Base-by-base conservation (phyloP, 768 basidiomycete species). In the Termitomyces sp. region DNA sequence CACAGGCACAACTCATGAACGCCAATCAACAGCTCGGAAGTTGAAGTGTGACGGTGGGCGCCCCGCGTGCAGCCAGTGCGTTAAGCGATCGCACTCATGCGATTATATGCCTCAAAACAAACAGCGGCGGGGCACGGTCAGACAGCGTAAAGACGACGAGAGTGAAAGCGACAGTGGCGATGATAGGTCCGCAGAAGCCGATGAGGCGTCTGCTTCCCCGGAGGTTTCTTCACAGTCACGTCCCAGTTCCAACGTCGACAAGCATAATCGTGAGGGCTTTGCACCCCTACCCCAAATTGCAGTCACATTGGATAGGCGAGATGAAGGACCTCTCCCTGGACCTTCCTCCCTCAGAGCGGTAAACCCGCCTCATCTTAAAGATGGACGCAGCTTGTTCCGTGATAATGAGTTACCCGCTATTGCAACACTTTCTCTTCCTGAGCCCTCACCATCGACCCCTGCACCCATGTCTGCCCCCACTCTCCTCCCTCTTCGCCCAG, bases 11-110 rank as follows among this genome's bases (percentile, higher is more conserved):
- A 33, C 48, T 55, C 30, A 62, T 57, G 28, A 64, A 65, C 43
- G 54, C 47, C 54, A 50, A 63, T 62, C 50, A 64, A 53, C 70
- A 92, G 91, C 90, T 50, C 84, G 91, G 58, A 93, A 93, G 73
- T 78, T 93, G 43, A 92, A 92, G 75, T 93, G 91, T 69, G 91
- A 93, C 64, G 91, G 91, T 50, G 87, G 86, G 42, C 82, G 88
- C 49, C 91, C 91, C 8, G 86, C 89, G 14, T 93, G 91, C 67
- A 76, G 82, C 47, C 91, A 93, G 68, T 93, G 91, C 67, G 73
- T 84, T 58, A 91, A 92, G 70, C 83, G 91, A 49, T 81, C 80
- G 47, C 84, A 91, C 63, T 71, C 82, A 15, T 93, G 91, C 69
- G 90, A 91, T 66, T 93, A 92, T 62, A 84, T 83, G 81, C 83